phyloP scores from a whole-genome alignment of 1,284 basidiomycete genomes.

The Cutaneotrichosporon daszewskae region DNA sequence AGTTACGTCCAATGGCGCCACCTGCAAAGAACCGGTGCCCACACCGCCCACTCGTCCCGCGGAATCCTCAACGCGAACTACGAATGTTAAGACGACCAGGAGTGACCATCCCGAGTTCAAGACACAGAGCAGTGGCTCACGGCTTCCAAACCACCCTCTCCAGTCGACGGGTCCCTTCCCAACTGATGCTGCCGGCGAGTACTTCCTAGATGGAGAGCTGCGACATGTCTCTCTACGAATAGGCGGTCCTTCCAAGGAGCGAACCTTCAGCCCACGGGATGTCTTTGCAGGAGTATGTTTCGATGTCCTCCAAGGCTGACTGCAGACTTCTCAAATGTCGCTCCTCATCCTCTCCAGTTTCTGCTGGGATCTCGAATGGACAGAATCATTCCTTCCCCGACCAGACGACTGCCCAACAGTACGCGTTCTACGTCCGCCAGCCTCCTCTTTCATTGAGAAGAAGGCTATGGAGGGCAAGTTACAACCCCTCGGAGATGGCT shows the following conservation, averaged over 20 bases:
- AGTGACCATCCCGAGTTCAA: not conserved
- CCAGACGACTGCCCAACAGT: constrained; percentile 31
- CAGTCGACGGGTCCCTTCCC: constrained; percentile 28
- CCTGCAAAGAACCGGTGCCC: no score
- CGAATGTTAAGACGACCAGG: not conserved
- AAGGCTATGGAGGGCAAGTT: constrained; percentile 28
- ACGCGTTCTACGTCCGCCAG: constrained; percentile 19
- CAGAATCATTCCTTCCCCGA: constrained; percentile 26
- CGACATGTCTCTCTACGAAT: constrained; percentile 29
- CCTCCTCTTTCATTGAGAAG: not conserved
- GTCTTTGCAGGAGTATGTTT: constrained; percentile 38
- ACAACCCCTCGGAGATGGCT: constrained; percentile 24
- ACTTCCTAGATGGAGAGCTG: constrained; percentile 40
- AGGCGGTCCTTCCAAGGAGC: constrained; percentile 17
- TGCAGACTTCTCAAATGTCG: constrained; percentile 32
- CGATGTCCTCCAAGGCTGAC: not conserved
- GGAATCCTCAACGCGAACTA: no score
- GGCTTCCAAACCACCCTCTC: constrained; percentile 25
- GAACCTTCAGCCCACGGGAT: constrained; percentile 23
- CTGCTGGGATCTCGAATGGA: constrained; percentile 35
- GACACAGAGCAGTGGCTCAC: no score
- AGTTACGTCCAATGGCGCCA: not conserved
- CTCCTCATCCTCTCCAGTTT: constrained; percentile 37
- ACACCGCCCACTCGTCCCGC: no score
- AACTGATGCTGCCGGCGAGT: constrained; percentile 39